Evolutionary conservation across 2,329 filamentous ascomycete genomes (phyloP).

Genomic region (Pseudogymnoascus sp.): DNA sequence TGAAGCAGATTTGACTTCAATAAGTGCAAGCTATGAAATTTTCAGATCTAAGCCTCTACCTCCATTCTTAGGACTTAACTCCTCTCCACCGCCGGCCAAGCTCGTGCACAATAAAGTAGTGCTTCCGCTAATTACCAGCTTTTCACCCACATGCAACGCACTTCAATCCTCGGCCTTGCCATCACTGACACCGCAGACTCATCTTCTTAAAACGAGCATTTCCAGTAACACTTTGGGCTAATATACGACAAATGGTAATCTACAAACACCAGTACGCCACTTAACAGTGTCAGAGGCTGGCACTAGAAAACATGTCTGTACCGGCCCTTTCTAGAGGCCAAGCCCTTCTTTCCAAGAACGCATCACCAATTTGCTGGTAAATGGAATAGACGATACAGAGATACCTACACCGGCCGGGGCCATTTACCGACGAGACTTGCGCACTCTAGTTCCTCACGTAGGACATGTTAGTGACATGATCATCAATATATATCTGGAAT

Average conservation of each 20-base stretch:
- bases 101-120: not conserved
- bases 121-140: not conserved
- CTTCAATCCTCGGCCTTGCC: not conserved
- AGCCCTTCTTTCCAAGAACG: not conserved
- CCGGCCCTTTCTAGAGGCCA: not conserved
- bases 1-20: not conserved
- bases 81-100: not conserved
- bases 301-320: not conserved
- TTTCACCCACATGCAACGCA: not conserved
- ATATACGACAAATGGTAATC: too few species aligned
- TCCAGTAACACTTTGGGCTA: too few species aligned
- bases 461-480: not conserved
- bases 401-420: not conserved
- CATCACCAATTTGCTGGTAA: not conserved
- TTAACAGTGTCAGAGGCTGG: not conserved
- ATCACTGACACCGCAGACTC: too few species aligned
- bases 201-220: too few species aligned
- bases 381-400: not conserved
- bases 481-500: not conserved
- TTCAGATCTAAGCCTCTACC: not conserved
- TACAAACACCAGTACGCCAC: too few species aligned
- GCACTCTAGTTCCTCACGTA: not conserved
- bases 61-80: not conserved
- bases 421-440: not conserved
- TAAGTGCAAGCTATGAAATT: not conserved